Base-by-base conservation (phyloP, 495 filamentous ascomycete species). In the Niebla homalea region DNA sequence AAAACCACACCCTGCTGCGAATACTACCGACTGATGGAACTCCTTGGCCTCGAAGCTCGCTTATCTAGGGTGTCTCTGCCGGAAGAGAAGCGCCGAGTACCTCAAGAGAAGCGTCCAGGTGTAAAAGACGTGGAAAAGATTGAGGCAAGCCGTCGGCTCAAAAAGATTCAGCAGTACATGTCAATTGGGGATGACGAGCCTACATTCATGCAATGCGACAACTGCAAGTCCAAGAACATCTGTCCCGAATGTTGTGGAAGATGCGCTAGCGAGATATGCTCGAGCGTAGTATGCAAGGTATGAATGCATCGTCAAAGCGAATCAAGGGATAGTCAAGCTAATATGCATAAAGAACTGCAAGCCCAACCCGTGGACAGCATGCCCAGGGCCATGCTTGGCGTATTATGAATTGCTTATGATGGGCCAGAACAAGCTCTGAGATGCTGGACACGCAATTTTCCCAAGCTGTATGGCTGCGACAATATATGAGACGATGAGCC, bases 231-330 rank as follows among this genome's bases (percentile, higher is more conserved):
- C n/a, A 36, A 59, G 29, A 11, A 11, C 7, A 54, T 67, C 5
- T 69, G 66, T 39, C 59, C 62, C 2, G 35, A 48, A 16, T 69
- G 63, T 43, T 63, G 60, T 41, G 63, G 66, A 8, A 39, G 51
- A 6, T 69, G 66, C 48, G 59, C 62, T 0, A 53, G 47, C 26
- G 38, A 56, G 29, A 50, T 59, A 26, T 67, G 66, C 38, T 52
- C 50, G 8, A 60, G 65, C 50, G 52, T 65, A 16, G 58, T 60
- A 36, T 69, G 65, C 51, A 63, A 52, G 45, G 64, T 66, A 59
- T 46, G 32, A 41, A 2, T 45, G 10, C 44, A 16, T 23, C 11
- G 23, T 50, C 40, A 36, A 38, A 26, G 14, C 47, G 41, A 0
- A 19, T 5, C 12, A 20, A 21, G 6, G 3, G 36, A n/a, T 20